A percentile compares a stretch with the other conserved stretches of the same genome.
Conservation (phyloP, 768 basidiomycete species). For the Boletus patriciae region DNA sequence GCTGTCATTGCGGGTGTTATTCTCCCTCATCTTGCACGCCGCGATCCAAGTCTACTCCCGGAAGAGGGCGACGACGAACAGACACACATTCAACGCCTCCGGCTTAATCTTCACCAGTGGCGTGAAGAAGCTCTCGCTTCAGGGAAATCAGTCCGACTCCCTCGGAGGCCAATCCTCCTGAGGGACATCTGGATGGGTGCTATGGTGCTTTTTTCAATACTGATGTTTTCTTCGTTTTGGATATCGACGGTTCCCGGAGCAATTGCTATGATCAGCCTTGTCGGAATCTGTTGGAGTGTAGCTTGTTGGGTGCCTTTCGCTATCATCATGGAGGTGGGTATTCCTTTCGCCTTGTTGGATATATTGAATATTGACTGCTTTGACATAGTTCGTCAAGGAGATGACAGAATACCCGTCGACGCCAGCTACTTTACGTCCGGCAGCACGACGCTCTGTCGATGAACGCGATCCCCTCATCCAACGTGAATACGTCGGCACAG, state of each 20-base stretch:
- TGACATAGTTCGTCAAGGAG: conserved; percentile 68
- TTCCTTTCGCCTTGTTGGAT: conserved; percentile 41
- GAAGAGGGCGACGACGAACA: conserved; percentile 70
- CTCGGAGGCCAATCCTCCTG: conserved; percentile 86
- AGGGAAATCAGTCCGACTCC: conserved; percentile 74
- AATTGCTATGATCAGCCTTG: conserved; percentile 74
- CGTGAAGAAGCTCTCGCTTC: conserved; percentile 76
- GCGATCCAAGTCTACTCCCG: conserved; percentile 77
- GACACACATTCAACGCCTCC: conserved; percentile 67
- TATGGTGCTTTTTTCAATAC: conserved; percentile 70
- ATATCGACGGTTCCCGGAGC: conserved; percentile 76
- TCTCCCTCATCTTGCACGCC: conserved; percentile 77
- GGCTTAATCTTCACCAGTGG: conserved; percentile 75
- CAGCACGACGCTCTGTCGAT: conserved; percentile 35
- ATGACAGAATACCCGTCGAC: conserved; percentile 42
- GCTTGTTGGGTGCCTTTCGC: conserved; percentile 98
- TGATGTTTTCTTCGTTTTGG: conserved; percentile 87
- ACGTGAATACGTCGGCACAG: conserved; percentile 45
- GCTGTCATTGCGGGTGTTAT: conserved; percentile 80
- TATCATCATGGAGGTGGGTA: conserved; percentile 90
- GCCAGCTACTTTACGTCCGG: conserved; percentile 12
- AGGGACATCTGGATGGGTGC: conserved; percentile 94
- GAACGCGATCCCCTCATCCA: conserved; percentile 57
- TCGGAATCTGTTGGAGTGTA: conserved; percentile 95
- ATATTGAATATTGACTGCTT: neutral